phyloP scores from a whole-genome alignment of 345 rosid genomes.

The Eucalyptus erythrocorys region DNA sequence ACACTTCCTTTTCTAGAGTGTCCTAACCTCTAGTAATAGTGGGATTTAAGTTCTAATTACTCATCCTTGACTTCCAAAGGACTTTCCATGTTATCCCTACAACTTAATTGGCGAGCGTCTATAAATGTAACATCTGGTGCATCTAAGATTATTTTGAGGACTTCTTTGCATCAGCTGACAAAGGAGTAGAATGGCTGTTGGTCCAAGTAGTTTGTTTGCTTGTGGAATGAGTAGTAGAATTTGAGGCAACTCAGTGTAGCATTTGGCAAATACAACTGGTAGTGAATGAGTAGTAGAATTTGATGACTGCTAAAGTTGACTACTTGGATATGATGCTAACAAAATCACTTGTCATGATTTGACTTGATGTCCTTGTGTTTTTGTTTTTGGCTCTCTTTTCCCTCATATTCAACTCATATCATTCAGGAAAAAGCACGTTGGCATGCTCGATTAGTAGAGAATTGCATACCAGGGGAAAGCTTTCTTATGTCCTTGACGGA shows the following conservation, averaged over 20 bases:
- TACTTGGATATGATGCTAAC: background rate
- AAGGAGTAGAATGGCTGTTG: background rate
- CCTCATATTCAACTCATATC: background rate
- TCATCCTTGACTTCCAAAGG: background rate
- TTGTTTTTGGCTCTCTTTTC: background rate
- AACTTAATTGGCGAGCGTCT: background rate
- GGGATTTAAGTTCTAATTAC: background rate
- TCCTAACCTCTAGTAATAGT: background rate
- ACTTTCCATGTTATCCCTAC: background rate
- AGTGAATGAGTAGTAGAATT: background rate
- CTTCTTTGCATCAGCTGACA: background rate
- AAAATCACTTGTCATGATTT: background rate
- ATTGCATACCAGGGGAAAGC: constrained; percentile 48
- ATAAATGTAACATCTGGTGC: background rate
- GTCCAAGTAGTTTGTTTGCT: background rate
- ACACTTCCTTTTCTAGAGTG: background rate
- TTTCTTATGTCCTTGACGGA: constrained; percentile 83
- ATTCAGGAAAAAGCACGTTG: constrained; percentile 85
- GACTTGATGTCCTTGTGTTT: background rate
- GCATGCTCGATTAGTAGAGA: constrained; percentile 75
- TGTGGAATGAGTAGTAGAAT: background rate
- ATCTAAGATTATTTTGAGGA: background rate
- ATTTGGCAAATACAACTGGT: background rate
- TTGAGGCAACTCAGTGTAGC: background rate
- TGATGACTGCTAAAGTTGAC: background rate